Evolutionary conservation across 2,329 filamentous ascomycete species (phyloP).

Genomic region (Monilinia polystroma): DNA sequence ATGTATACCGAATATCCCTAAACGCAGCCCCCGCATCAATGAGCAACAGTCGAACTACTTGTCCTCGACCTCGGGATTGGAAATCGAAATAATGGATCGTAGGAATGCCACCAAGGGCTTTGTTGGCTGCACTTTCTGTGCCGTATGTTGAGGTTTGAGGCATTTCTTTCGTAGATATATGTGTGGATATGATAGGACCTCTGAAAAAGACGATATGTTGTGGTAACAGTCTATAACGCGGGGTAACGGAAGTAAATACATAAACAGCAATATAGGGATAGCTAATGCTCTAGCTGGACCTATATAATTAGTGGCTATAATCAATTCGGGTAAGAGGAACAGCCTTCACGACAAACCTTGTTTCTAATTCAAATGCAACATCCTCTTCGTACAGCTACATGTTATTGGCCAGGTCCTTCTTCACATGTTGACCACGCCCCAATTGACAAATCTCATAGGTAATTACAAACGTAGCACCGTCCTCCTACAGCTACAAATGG

Average conservation of each 20-base stretch:
- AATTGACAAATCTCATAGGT: too few relatives aligned
- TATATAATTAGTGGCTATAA: neutral
- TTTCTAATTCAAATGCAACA: conserved; percentile 3
- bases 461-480: neutral
- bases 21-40: conserved; percentile 40
- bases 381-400: neutral
- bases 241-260: neutral
- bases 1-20: conserved; percentile 38
- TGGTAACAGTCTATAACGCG: neutral
- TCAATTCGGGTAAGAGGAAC: neutral
- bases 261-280: neutral
- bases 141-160: conserved; percentile 24
- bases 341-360: neutral
- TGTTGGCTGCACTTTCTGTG: conserved; percentile 35
- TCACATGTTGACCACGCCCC: neutral
- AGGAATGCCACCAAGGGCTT: conserved; percentile 40
- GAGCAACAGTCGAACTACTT: conserved; percentile 38
- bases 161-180: neutral
- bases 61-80: conserved; percentile 38
- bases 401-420: neutral
- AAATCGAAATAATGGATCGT: conserved; percentile 41
- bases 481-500: neutral
- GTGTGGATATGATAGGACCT: neutral
- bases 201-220: neutral
- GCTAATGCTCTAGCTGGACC: neutral